phyloP scores from a whole-genome alignment of 176 grass and related monocot species.

The Lolium rigidum region DNA sequence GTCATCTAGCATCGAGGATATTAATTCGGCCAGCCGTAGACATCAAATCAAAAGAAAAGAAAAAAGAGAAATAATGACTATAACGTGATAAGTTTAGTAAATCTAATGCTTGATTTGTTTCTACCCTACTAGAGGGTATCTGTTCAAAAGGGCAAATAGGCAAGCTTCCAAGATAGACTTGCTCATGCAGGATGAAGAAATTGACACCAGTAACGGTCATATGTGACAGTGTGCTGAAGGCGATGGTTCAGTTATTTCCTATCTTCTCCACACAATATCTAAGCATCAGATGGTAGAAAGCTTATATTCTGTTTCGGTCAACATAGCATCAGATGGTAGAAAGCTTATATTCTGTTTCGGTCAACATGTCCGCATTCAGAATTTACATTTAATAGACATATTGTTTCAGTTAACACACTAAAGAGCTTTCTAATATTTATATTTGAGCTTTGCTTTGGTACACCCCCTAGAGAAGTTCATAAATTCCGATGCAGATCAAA shows the following conservation, averaged over 20 bases:
- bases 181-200: neutral
- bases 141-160: neutral
- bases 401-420: too few relatives aligned
- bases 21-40: neutral
- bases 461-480: neutral
- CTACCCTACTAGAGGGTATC: neutral
- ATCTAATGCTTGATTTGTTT: neutral
- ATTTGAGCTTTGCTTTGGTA: neutral
- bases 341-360: too few relatives aligned
- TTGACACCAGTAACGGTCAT: neutral
- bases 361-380: neutral
- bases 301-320: neutral
- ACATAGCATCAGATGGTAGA: too few relatives aligned
- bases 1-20: neutral
- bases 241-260: slow-evolving; percentile 1
- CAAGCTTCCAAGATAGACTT: neutral
- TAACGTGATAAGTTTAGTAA: neutral
- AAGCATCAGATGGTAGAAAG: neutral
- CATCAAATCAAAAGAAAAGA: neutral
- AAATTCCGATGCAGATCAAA: too few relatives aligned
- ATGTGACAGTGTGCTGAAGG: neutral
- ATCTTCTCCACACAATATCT: neutral
- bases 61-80: neutral
- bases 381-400: neutral
- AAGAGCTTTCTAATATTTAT: neutral